These are phyloP conservation scores for Periconia digitata DNA, from an alignment of 2,329 filamentous ascomycete species.

Conservation along the genomic window DNA sequence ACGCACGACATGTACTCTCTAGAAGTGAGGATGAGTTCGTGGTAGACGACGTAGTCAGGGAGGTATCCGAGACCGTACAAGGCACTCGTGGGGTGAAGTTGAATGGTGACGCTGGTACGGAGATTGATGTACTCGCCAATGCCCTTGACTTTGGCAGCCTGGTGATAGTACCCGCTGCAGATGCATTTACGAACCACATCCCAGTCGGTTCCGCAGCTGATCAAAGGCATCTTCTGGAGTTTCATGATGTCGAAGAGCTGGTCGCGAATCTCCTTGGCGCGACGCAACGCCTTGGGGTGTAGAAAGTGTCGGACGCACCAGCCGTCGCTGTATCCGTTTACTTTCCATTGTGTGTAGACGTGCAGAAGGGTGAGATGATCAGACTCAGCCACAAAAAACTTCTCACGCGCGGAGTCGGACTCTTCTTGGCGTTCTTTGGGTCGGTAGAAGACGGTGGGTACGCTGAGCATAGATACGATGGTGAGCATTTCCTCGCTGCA, in stretches of 20 bases:
- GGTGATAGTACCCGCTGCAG: conserved; percentile 96
- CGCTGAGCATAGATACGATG: conserved; percentile 96
- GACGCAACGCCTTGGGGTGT: conserved; percentile 88
- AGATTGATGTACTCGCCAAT: conserved; percentile 98
- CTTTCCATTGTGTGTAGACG: conserved; percentile 93
- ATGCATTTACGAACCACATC: conserved; percentile 95
- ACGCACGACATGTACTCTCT: conserved; percentile 99
- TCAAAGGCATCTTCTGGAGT: conserved; percentile 84
- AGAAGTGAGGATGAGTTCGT: conserved; percentile 93
- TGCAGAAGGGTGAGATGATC: conserved; percentile 95
- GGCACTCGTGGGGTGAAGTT: conserved; percentile 90
- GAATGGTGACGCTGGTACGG: conserved; percentile 88
- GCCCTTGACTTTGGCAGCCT: conserved; percentile 93
- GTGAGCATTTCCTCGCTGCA: conserved; percentile 98
- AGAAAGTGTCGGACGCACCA: conserved; percentile 95
- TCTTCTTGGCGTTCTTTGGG: conserved; percentile 97
- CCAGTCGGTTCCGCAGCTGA: conserved; percentile 94
- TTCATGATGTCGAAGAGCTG: conserved; percentile 94
- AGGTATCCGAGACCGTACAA: conserved; percentile 91
- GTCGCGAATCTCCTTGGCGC: conserved; percentile 91
- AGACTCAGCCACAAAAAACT: conserved; percentile 97
- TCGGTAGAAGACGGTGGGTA: conserved; percentile 94
- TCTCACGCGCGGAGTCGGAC: conserved; percentile 90
- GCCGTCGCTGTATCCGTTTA: conserved; percentile 83
- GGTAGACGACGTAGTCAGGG: conserved; percentile 96